Conservation (phyloP, 352 stramenopile genomes). For the Blastocystis sp. region DNA sequence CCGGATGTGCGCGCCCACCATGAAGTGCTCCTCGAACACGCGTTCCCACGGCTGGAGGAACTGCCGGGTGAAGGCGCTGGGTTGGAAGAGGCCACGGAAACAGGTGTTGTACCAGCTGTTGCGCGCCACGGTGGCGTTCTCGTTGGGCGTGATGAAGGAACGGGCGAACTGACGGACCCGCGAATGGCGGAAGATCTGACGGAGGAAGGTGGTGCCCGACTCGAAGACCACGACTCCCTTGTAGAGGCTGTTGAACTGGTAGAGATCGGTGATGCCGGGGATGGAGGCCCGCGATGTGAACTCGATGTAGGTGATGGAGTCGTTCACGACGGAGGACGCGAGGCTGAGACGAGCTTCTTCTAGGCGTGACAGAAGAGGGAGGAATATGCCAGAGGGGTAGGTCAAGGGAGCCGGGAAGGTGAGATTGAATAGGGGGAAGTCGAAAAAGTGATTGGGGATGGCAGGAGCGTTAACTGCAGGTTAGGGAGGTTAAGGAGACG, state of each 20-base stretch:
- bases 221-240: not conserved
- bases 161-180: not conserved
- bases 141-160: not conserved
- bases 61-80: not conserved
- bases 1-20: conserved; percentile 31
- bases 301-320: not conserved
- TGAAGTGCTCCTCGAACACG: conserved; percentile 3
- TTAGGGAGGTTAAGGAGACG: not conserved
- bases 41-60: not conserved
- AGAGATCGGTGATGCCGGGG: not conserved
- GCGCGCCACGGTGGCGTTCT: not conserved
- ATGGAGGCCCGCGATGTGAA: not conserved
- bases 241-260: not conserved
- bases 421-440: conserved; percentile 43
- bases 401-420: conserved; percentile 1
- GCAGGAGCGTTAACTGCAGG: conserved; percentile 41
- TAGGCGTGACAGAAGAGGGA: not conserved
- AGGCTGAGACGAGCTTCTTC: conserved; percentile 1
- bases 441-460: conserved; percentile 58
- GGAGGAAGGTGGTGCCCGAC: not conserved
- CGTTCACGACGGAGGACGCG: not conserved
- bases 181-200: not conserved
- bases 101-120: conserved; percentile 1
- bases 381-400: not conserved
- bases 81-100: conserved; percentile 4